phyloP scores from a whole-genome alignment of 768 basidiomycete genomes.

The Psilocybe tampanensis region DNA sequence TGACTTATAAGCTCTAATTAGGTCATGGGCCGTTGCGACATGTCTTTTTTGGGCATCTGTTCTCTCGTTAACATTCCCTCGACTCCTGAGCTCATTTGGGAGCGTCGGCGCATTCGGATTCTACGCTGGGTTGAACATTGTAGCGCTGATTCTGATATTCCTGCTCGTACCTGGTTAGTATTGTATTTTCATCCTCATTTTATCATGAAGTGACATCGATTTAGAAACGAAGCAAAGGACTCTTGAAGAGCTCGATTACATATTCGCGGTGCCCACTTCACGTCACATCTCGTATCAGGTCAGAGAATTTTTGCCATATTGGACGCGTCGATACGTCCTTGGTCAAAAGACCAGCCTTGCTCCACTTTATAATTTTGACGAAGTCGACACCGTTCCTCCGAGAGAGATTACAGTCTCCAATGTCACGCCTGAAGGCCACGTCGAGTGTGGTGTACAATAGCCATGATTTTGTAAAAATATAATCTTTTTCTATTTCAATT shows the following conservation, averaged over 20 bases:
- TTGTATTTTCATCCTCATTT: background rate
- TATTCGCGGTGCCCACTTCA: slow-evolving; percentile 52
- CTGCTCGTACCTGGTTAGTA: slow-evolving; percentile 52
- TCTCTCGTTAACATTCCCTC: slow-evolving; percentile 62
- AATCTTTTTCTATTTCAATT: no score
- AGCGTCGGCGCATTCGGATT: slow-evolving; percentile 55
- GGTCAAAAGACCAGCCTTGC: slow-evolving; percentile 39
- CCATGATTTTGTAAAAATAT: no score
- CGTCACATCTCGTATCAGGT: slow-evolving; percentile 48
- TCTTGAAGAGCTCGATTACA: slow-evolving; percentile 52
- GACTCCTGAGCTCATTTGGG: slow-evolving; percentile 48
- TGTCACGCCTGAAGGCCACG: no score
- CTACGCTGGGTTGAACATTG: slow-evolving; percentile 53
- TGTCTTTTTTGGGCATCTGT: slow-evolving; percentile 55
- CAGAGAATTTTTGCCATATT: slow-evolving; percentile 50
- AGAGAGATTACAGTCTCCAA: background rate
- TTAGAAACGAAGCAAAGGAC: slow-evolving; percentile 56
- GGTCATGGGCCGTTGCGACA: slow-evolving; percentile 59
- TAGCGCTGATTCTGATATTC: slow-evolving; percentile 58
- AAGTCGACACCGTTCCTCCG: slow-evolving; percentile 31
- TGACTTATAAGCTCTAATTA: slow-evolving; percentile 25
- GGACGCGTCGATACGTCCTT: slow-evolving; percentile 48
- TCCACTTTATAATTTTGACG: slow-evolving; percentile 56
- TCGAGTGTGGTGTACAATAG: no score
- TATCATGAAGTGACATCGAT: background rate